Evolutionary conservation across 306 rosid genomes (phyloP).

Genomic region (Lathyrus oleraceus): DNA sequence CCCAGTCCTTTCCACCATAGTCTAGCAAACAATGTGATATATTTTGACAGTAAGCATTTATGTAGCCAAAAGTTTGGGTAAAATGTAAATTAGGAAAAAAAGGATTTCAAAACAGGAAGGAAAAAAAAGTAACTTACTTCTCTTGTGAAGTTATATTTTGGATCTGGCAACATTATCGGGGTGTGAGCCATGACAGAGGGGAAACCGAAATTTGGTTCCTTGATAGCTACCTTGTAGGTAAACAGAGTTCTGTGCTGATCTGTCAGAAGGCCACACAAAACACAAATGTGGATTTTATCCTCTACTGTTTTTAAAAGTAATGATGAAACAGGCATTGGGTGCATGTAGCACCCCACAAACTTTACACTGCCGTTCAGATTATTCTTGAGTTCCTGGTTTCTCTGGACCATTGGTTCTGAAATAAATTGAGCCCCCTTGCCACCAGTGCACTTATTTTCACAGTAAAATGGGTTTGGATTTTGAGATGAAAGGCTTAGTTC

Average conservation of each 20-base stretch:
- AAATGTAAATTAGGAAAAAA: background rate
- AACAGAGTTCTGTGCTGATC: slow-evolving; percentile 57
- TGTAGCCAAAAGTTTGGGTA: slow-evolving; percentile 17
- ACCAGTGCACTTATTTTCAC: slow-evolving; percentile 38
- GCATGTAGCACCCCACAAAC: slow-evolving; percentile 76
- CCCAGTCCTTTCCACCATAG: slow-evolving; percentile 60
- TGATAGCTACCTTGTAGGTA: slow-evolving; percentile 58
- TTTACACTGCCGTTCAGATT: slow-evolving; percentile 47
- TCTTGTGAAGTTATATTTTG: slow-evolving; percentile 45
- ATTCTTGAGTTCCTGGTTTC: slow-evolving; percentile 41
- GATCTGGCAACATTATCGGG: slow-evolving; percentile 54
- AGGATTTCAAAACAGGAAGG: slow-evolving; percentile 21
- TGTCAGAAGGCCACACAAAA: slow-evolving; percentile 56
- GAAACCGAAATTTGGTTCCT: slow-evolving; percentile 56
- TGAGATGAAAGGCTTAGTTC: slow-evolving; percentile 36
- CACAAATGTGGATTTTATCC: slow-evolving; percentile 61
- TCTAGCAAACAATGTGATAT: slow-evolving; percentile 41
- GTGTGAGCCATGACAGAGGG: slow-evolving; percentile 76
- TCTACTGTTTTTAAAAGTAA: slow-evolving; percentile 50
- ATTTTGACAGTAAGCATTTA: slow-evolving; percentile 18
- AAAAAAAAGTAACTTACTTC: slow-evolving; percentile 59
- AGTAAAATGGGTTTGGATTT: slow-evolving; percentile 32
- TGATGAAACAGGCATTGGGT: slow-evolving; percentile 71
- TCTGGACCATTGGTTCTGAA: slow-evolving; percentile 41
- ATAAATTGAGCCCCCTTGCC: slow-evolving; percentile 38